phyloP scores from a whole-genome alignment of 805 yeast species.

The Starmerella gropengiesseri region DNA sequence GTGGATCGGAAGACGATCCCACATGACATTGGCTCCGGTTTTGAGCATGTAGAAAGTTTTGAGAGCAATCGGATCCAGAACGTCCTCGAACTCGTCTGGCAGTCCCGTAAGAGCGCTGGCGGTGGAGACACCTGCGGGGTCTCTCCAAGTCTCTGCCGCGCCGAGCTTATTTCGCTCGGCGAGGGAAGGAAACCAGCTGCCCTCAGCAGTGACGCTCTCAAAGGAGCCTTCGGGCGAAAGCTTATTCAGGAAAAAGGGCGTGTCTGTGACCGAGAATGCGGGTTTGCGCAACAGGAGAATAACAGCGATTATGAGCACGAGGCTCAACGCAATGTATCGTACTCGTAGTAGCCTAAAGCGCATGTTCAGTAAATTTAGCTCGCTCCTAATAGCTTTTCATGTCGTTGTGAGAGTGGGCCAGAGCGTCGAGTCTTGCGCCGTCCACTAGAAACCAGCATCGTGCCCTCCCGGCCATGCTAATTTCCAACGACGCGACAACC shows the following conservation, averaged over 20 bases:
- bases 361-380: neutral
- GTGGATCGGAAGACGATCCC: conserved; percentile 33
- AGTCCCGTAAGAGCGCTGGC: neutral
- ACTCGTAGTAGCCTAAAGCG: neutral
- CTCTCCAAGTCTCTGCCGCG: conserved; percentile 10
- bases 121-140: neutral
- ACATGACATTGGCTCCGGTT: conserved; percentile 31
- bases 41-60: conserved; percentile 30
- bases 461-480: too few relatives aligned
- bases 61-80: conserved; percentile 14
- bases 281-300: neutral
- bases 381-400: too few relatives aligned
- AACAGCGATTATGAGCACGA: neutral
- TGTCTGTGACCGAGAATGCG: neutral
- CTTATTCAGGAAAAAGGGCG: neutral
- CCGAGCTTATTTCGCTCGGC: conserved; percentile 4
- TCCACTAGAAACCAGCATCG: too few relatives aligned
- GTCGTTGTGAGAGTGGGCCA: too few relatives aligned
- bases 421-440: too few relatives aligned
- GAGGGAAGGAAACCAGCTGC: conserved; percentile 11
- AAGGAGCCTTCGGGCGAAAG: neutral
- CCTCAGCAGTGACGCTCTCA: neutral
- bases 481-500: too few relatives aligned
- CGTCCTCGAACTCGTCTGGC: conserved; percentile 2
- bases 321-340: neutral